Conservation (phyloP, 768 basidiomycete species). For the Coprinopsis cinerea region DNA sequence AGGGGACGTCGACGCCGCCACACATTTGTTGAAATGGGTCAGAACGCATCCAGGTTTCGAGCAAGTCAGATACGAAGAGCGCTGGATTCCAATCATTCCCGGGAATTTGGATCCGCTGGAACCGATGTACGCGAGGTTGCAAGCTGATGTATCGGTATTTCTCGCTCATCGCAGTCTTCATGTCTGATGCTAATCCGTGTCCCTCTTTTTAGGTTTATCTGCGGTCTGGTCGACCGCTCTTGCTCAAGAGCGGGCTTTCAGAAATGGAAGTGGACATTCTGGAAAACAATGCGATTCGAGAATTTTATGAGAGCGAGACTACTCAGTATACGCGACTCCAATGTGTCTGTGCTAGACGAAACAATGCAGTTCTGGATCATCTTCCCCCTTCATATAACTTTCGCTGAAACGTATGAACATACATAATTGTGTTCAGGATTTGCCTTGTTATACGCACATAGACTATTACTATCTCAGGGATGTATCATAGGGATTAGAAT, state of each 20-base stretch:
- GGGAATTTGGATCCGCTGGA: slow-evolving; percentile 30
- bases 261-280: slow-evolving; percentile 53
- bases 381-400: background rate
- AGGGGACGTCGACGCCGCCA: slow-evolving; percentile 35
- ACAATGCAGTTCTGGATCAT: background rate
- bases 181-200: slow-evolving; percentile 32
- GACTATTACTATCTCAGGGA: too few species aligned
- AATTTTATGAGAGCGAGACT: slow-evolving; percentile 41
- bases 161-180: background rate
- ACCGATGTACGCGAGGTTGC: slow-evolving; percentile 36
- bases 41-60: slow-evolving; percentile 52
- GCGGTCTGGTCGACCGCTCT: slow-evolving; percentile 58
- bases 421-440: too few species aligned
- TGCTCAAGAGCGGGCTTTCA: slow-evolving; percentile 57
- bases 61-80: slow-evolving; percentile 49
- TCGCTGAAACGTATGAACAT: too few species aligned
- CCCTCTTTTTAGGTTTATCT: slow-evolving; percentile 49
- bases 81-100: slow-evolving; percentile 60
- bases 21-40: slow-evolving; percentile 39
- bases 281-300: slow-evolving; percentile 43
- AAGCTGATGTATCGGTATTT: slow-evolving; percentile 56
- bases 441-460: too few species aligned
- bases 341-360: slow-evolving; percentile 52
- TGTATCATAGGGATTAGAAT: too few species aligned
- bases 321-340: slow-evolving; percentile 52